Evolutionary conservation across 768 basidiomycete genomes (phyloP), one percentile per base, ranked within the genome.

Genomic region (Lactifluus rugatus): DNA sequence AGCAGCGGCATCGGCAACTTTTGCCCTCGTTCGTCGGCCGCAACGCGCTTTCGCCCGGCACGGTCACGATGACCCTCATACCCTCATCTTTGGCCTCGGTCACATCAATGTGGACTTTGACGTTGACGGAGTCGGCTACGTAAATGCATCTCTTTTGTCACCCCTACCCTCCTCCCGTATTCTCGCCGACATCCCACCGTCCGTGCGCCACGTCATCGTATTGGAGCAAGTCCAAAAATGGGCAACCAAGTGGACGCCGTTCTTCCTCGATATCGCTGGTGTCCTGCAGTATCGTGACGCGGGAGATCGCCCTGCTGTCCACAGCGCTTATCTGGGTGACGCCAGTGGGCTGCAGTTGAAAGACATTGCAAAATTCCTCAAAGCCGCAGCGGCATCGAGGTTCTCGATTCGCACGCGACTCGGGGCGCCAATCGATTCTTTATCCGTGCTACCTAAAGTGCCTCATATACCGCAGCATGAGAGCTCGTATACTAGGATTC

Each of bases 381-480:
- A 78, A 53, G 67, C 70, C 54, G 74, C 77, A 23, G 70, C 66
- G 23, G 67, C 70, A 9, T 60, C 71, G 19, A 70, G 77, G 5
- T 62, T 73, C 10, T 64, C 75, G 45, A 63, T 72, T 11, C 78
- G 78, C 16, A 68, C 88, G 17, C 76, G 72, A 13, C 73, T 89
- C 16, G 82, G 82, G 32, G 56, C 68, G 32, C 63, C 71, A 14
- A 66, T 72, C 0, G 47, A 71, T 2, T 56, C 66, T 26, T 52
- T 62, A 7, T 66, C 70, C n/a, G 60, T 72, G 21, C 53, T 69
- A 26, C 56, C 74, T 25, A 57, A 70, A 32, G 56, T 73, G 1
- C 83, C 85, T 13, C 82, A 85, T 60, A 74, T 93, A n/a, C 96
- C 96, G 8, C 83, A 83, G 67, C 90, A 95, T 68, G 96, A 99